A percentile compares a stretch with the other conserved stretches of the same genome.
These are phyloP conservation scores for Acorus calamus DNA, from an alignment of 106 monocot species.

Conservation along the genomic window DNA sequence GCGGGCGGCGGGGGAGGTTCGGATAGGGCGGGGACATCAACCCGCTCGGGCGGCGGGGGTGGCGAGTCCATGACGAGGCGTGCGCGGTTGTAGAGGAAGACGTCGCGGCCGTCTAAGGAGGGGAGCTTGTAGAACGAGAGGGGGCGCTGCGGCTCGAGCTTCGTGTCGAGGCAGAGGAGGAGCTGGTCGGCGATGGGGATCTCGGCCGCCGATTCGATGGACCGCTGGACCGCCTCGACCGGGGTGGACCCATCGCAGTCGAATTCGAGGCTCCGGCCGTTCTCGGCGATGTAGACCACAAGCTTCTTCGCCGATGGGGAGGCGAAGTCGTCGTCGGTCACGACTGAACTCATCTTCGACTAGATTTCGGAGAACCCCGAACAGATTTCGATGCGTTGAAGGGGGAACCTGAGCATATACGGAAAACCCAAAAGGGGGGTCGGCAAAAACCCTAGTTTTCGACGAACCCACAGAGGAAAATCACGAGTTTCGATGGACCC, in stretches of 20 bases:
- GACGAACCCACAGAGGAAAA: not conserved
- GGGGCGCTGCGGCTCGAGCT: slow-evolving; percentile 46
- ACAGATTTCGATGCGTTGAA: no score
- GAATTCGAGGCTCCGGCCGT: slow-evolving; percentile 86
- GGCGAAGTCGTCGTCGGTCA: slow-evolving; percentile 36
- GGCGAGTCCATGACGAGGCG: slow-evolving; percentile 51
- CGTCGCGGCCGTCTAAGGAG: slow-evolving; percentile 53
- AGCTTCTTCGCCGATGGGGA: slow-evolving; percentile 57
- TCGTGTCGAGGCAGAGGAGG: slow-evolving; percentile 60
- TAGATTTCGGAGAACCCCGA: no score
- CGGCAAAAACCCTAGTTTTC: not conserved
- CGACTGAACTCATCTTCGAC: slow-evolving; percentile 60
- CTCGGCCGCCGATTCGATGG: slow-evolving; percentile 44
- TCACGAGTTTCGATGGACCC: not conserved
- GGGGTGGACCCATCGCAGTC: slow-evolving; percentile 68
- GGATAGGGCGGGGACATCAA: slow-evolving; percentile 30
- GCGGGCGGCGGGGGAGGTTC: slow-evolving; percentile 38
- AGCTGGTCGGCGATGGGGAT: slow-evolving; percentile 58
- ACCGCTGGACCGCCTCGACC: slow-evolving; percentile 54
- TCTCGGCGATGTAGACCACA: slow-evolving; percentile 66
- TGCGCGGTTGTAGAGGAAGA: slow-evolving; percentile 74
- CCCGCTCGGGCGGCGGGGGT: slow-evolving; percentile 42
- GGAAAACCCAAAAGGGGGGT: no score
- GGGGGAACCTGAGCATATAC: no score
- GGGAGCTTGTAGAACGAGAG: slow-evolving; percentile 81